A percentile compares a stretch with the other conserved stretches of the same genome.
Evolutionary conservation across 345 rosid genomes (phyloP).

Genomic region (Bruguiera sexangula): DNA sequence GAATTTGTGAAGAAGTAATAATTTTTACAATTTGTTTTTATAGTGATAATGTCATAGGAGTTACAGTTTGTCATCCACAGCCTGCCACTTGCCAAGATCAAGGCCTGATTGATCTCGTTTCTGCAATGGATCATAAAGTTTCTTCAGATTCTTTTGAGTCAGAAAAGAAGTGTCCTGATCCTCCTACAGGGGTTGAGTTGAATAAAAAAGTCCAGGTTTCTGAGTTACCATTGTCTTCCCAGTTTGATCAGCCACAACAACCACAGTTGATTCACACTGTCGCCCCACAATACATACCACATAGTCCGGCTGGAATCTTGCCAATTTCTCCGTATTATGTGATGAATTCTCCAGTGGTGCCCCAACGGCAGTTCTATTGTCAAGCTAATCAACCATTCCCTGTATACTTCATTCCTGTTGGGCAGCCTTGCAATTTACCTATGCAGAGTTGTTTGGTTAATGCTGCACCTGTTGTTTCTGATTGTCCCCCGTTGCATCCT

Average conservation of each 20-base stretch:
- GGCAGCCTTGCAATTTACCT: constrained; percentile 32
- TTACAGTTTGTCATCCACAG: constrained; percentile 18
- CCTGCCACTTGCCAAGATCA: constrained; percentile 34
- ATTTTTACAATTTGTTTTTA: constrained; percentile 13
- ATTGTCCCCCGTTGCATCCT: constrained; percentile 33
- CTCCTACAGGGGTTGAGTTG: constrained; percentile 25
- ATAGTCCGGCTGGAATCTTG: constrained; percentile 31
- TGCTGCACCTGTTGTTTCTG: constrained; percentile 12
- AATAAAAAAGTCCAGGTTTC: constrained; percentile 37
- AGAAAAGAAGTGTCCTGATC: constrained; percentile 22
- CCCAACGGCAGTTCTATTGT: constrained; percentile 40
- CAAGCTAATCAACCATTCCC: constrained; percentile 48
- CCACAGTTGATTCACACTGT: constrained; percentile 38
- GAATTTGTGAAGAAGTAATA: neutral
- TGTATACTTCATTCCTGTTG: constrained; percentile 41
- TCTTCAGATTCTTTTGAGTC: constrained; percentile 26
- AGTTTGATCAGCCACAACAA: constrained; percentile 40
- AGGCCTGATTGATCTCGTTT: constrained; percentile 6
- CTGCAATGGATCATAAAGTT: constrained; percentile 33
- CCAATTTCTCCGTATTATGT: constrained; percentile 41
- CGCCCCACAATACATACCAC: constrained; percentile 30
- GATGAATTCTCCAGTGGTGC: constrained; percentile 26
- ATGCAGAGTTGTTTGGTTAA: constrained; percentile 32
- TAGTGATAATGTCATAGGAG: constrained; percentile 35
- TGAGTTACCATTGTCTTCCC: constrained; percentile 39